Evolutionary conservation across 83 land plant genomes (phyloP).

Genomic region (Picea engelmannii): DNA sequence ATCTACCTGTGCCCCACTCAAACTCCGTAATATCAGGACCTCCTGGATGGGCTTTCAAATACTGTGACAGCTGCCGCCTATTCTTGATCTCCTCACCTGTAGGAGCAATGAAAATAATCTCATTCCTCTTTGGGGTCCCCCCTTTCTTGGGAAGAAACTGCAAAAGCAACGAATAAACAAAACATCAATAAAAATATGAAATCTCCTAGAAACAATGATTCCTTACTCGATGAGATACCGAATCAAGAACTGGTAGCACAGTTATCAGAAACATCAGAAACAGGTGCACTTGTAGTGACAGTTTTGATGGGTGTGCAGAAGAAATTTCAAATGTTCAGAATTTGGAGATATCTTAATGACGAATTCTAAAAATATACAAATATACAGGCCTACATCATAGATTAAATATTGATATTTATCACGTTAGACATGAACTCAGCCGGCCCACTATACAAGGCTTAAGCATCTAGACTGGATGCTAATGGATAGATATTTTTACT

Average conservation of each 20-base stretch:
- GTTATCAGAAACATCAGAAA: no score
- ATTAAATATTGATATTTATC: no score
- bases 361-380: no score
- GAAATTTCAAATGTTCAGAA: no score
- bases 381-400: no score
- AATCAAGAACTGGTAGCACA: background rate
- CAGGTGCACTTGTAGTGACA: no score
- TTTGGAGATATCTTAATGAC: no score
- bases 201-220: background rate
- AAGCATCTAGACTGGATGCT: no score
- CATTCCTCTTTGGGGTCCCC: conserved; percentile 50
- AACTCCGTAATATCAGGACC: conserved; percentile 39
- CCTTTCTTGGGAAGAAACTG: conserved; percentile 44
- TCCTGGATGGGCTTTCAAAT: conserved; percentile 53
- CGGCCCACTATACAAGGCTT: no score
- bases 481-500: no score
- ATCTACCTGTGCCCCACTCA: conserved; percentile 57
- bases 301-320: no score
- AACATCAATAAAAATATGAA: conserved; percentile 15
- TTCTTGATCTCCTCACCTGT: conserved; percentile 61
- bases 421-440: no score
- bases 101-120: conserved; percentile 52
- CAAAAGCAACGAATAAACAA: conserved; percentile 9
- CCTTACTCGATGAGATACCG: background rate
- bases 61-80: conserved; percentile 45